phyloP scores from a whole-genome alignment of 2,329 filamentous ascomycete species.

The Aspergillus fijiensis region DNA sequence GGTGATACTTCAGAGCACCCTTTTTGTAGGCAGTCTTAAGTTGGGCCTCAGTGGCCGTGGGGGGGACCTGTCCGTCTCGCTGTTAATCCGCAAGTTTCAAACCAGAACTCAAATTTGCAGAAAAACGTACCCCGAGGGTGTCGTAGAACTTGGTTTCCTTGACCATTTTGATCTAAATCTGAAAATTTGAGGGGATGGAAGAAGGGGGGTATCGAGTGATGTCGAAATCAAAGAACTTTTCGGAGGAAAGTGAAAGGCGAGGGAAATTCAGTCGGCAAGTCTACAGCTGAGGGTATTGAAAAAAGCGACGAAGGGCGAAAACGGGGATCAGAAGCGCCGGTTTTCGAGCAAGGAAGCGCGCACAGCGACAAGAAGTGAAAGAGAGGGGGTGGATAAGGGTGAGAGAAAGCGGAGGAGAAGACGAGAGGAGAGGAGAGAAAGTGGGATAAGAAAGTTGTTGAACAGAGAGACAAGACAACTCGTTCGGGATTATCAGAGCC shows the following conservation, averaged over 20 bases:
- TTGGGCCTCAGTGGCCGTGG: slow-evolving; percentile 77
- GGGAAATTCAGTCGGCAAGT: slow-evolving; percentile 5
- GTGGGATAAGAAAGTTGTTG: slow-evolving; percentile 20
- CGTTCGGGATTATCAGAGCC: slow-evolving; percentile 11
- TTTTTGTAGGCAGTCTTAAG: slow-evolving; percentile 96
- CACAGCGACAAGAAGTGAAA: not conserved
- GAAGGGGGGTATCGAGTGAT: slow-evolving; percentile 2
- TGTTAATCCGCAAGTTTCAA: slow-evolving; percentile 20
- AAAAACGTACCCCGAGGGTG: slow-evolving; percentile 45
- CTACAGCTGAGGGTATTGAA: not conserved
- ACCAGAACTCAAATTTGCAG: not conserved
- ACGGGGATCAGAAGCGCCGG: slow-evolving; percentile 13
- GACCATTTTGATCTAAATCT: slow-evolving; percentile 45
- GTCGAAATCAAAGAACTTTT: slow-evolving; percentile 22
- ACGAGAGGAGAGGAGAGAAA: slow-evolving; percentile 11
- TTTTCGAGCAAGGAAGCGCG: not conserved
- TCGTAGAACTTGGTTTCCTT: slow-evolving; percentile 54
- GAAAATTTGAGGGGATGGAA: slow-evolving; percentile 15
- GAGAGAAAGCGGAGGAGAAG: slow-evolving; percentile 2
- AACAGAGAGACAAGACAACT: slow-evolving; percentile 5
- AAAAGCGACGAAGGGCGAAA: slow-evolving; percentile 13
- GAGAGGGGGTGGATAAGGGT: not conserved
- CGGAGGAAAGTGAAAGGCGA: slow-evolving; percentile 14
- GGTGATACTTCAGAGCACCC: slow-evolving; percentile 83
- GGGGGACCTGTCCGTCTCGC: slow-evolving; percentile 62